These are phyloP conservation scores for Jamesozyma gamospora DNA, from an alignment of 805 yeast species.

Conservation along the genomic window DNA sequence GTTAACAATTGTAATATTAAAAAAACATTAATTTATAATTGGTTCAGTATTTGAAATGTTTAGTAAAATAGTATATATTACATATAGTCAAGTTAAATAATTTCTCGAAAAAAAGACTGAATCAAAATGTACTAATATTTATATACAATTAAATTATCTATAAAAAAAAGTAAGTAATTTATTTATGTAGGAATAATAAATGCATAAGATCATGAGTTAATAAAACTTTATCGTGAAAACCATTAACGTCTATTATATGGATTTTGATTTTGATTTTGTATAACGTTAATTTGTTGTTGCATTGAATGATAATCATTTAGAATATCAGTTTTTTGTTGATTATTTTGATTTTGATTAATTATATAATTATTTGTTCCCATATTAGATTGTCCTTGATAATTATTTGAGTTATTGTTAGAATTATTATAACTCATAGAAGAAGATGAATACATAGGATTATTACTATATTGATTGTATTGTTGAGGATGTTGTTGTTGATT, in stretches of 20 bases:
- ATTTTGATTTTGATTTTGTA: conserved; percentile 23
- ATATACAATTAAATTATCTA: no score
- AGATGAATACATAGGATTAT: conserved; percentile 3
- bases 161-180: no score
- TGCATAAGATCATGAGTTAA: neutral
- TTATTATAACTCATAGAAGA: neutral
- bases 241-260: conserved; percentile 10
- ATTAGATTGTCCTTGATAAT: conserved; percentile 19
- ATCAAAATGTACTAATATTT: no score
- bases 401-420: neutral
- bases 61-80: no score
- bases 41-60: no score
- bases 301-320: conserved; percentile 56
- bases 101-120: no score
- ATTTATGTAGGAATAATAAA: no score
- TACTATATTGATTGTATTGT: conserved; percentile 1
- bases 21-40: no score
- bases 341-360: conserved; percentile 1
- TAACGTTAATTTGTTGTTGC: conserved; percentile 59
- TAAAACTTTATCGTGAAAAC: neutral
- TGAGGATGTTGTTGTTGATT: neutral
- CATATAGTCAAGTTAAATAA: no score
- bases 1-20: no score
- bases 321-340: conserved; percentile 32
- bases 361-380: neutral